Base-by-base conservation (phyloP, 768 basidiomycete species). In the Epithele typhae region DNA sequence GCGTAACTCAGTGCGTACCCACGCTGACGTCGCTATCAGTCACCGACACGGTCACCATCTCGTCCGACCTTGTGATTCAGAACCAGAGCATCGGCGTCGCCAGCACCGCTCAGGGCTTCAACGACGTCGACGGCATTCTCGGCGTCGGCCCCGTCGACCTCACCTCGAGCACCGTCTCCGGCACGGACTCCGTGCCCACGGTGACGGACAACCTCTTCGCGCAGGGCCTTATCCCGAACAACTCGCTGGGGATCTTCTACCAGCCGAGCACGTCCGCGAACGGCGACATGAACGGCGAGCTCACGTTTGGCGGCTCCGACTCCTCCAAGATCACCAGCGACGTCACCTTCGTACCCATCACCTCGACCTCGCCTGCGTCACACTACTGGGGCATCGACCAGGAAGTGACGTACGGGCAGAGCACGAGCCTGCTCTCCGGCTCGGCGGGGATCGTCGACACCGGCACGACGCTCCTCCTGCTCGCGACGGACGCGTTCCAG, bases 401-500 rank as follows among this genome's bases (percentile, higher is more conserved):
- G 62, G 52, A 38, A 25, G 55, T 76, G 32, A 62, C 64, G 22
- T 75, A 73, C 40, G 70, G 67, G 40, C 37, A 27, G 21, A 45
- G 47, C 47, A 53, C 50, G 27, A 44, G 46, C 21, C 61, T 78
- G 24, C 54, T 72, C 21, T 48, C 56, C 18, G 53, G 46, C 25
- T 67, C 69, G 35, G 58, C 75, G 3, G 77, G 77, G 12, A 76
- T 78, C 50, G 72, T 78, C 32, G 77, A 78, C 56, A 74, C 73
- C 24, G 73, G 76, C 37, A 77, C 79, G 25, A 78, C 80, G 15
- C 64, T 80, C 30, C 56, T 81, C 4, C 65, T 81, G 41, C 59
- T 82, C 45, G 78, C 80, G 10, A 76, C 77, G 2, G 78, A 81
- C 48, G 77, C 78, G 4, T 83, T 81, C 69, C 59, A 74, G 40